Base-by-base conservation (phyloP, 495 filamentous ascomycete species). In the Penicillium manginii region DNA sequence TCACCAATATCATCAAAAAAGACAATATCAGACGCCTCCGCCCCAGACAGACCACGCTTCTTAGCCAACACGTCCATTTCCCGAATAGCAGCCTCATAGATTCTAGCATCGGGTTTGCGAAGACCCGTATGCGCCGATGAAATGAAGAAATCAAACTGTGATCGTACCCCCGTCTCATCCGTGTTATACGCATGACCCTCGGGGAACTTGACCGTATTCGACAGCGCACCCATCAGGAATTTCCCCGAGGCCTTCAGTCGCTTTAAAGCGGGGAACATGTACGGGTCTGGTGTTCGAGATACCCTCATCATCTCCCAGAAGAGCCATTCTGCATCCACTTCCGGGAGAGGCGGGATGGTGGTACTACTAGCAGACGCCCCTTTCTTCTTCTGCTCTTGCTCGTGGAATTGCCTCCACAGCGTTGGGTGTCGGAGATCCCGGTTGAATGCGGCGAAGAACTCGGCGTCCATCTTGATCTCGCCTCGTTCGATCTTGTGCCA, bases 1-100 rank as follows among this genome's bases (percentile, higher is more conserved):
- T 90, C 85, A 0, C 94, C 94, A 67, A 98, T 98, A 73, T 98
- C 94, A 78, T 98, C 94, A 50, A 97, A 71, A 72, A 98, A 98
- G 17, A 96, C 77, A 47, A 96, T 76, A 52, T 97, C 90, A 10
- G 77, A 80, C 0, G 89, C 74, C 58, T 73, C 73, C 0, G 92
- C 73, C 1, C 81, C 84, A 1, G 80, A 65, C 72, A 83, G 75
- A 12, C 82, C 83, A 58, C 70, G 78, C 52, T 73, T 73, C 71
- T 75, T 78, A n/a, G 85, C 83, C 57, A 82, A 81, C 59, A 79
- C 77, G 64, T 88, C 73, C 61, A 92, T 78, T 67, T 84, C 77
- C 48, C 79, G 67, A 50, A 97, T 60, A 8, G 92, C 89, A 47
- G 88, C 77, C 61, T 86, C 72, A 68, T 97, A 98, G 47, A 97